Base-by-base conservation (phyloP, 1,284 basidiomycete species). In the Rhodotorula mucilaginosa region DNA sequence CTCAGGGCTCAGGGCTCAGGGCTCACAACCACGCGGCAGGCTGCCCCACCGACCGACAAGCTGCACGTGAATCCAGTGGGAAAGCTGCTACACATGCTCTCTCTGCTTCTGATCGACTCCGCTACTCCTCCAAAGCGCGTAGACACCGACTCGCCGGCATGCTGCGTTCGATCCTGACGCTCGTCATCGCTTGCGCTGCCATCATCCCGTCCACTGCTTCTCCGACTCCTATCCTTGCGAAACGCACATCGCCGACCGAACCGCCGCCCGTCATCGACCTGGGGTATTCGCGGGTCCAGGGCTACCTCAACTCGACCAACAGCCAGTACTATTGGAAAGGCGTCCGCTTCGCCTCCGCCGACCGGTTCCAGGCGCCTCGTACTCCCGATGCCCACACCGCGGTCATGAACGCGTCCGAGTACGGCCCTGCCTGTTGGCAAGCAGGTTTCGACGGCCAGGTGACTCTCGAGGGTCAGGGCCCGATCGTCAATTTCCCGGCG, bases 241-340 rank as follows among this genome's bases (percentile, higher is more conserved):
- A 31, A 7, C 48, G 60, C 29, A 26, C n/a, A 10, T 29, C 51
- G 39, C 52, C 62, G 8, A 56, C 23, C 15, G 34, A 34, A n/a
- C 54, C 61, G 2, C 61, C 61, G 16, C 61, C 61, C 6, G 61
- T 63, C 10, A 34, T 63, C n/a, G 61, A 63, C 51, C 34, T 63
- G 13, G 34, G 51, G 1, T 63, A 63, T 39, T 34, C 47, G 8
- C 61, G 51, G 13, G n/a, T 54, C 34, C 61, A 63, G 18, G 61
- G 61, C 34, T 54, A 29, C 51, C n/a, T 44, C 13, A 54, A 63
- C 51, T 5, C 52, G 23, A 63, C 49, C 8, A 7, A 31, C 48
- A 18, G 34, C 12, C 39, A 54, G n/a, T 52, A 63, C 61, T 10
- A 16, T 10, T 63, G 61, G 61, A 39, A 44, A 16, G 61, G 61